Base-by-base conservation (phyloP, 139 green algal species). In the Closterium sp. region DNA sequence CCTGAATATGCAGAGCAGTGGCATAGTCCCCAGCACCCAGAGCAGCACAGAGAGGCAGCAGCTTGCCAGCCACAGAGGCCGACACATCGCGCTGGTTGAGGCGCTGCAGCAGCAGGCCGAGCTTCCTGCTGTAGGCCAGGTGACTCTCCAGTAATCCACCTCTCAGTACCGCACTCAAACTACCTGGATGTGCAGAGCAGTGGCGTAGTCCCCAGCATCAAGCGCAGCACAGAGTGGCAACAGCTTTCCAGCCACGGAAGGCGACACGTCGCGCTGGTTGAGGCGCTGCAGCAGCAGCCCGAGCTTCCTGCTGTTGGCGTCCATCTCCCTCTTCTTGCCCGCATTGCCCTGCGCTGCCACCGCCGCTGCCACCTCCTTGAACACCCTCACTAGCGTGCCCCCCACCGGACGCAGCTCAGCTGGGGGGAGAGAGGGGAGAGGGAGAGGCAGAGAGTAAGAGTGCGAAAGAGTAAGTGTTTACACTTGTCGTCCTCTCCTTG, bases 61-160 rank as follows among this genome's bases (percentile, higher is more conserved):
- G n/a, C n/a, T n/a, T n/a, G n/a, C n/a, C n/a, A n/a, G n/a, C n/a
- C n/a, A n/a, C n/a, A 27, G n/a, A n/a, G n/a, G n/a, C n/a, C n/a
- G n/a, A n/a, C n/a, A n/a, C n/a, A n/a, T n/a, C n/a, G n/a, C n/a
- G n/a, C n/a, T n/a, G n/a, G n/a, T n/a, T n/a, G n/a, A n/a, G n/a
- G n/a, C n/a, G 95, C 96, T 97, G 99, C 86, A 99, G 97, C 70
- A 99, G 96, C n/a, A n/a, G n/a, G n/a, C n/a, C n/a, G n/a, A n/a
- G n/a, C n/a, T n/a, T n/a, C n/a, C n/a, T n/a, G n/a, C n/a, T n/a
- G n/a, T n/a, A n/a, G n/a, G n/a, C n/a, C n/a, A n/a, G n/a, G n/a
- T n/a, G n/a, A n/a, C n/a, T n/a, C n/a, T n/a, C n/a, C n/a, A n/a
- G n/a, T n/a, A n/a, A n/a, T n/a, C n/a, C n/a, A n/a, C n/a, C n/a